Percentiles rank a stretch among this genome's conserved stretches.
Evolutionary conservation across 495 filamentous ascomycete genomes (phyloP).

Genomic region (Penicillium psychrofluorescens): DNA sequence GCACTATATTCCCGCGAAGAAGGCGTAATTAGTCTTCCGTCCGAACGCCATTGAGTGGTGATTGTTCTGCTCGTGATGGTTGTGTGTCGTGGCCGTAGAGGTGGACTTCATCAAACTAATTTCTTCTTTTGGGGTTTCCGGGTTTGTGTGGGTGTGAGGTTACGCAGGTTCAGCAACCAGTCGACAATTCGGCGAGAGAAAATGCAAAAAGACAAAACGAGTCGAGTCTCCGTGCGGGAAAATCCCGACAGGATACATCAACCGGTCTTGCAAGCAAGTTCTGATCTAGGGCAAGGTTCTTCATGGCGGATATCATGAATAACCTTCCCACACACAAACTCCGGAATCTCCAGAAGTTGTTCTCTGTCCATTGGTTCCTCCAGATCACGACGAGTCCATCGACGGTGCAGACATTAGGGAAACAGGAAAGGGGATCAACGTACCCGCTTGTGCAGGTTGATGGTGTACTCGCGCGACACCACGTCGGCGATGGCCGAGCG

Average conservation of each 20-base stretch:
- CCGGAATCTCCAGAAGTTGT: constrained; percentile 6
- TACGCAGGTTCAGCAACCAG: too few species aligned
- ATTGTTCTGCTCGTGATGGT: constrained; percentile 23
- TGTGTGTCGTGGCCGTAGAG: constrained; percentile 37
- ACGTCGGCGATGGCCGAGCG: constrained; percentile 97
- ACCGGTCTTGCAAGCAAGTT: too few species aligned
- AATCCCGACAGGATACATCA: too few species aligned
- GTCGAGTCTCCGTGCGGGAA: too few species aligned
- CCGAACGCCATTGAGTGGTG: constrained; percentile 48
- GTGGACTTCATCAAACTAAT: constrained; percentile 71
- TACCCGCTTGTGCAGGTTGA: constrained; percentile 99
- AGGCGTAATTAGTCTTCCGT: constrained; percentile 51
- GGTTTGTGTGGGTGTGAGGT: constrained; percentile 7
- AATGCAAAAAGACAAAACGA: not conserved
- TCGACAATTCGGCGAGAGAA: not conserved
- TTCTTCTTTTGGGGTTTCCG: constrained; percentile 30
- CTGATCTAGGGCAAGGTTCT: too few species aligned
- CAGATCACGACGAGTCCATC: constrained; percentile 15
- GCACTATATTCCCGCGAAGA: constrained; percentile 52
- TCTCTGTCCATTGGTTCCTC: constrained; percentile 26
- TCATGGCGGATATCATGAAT: too few species aligned
- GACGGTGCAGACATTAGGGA: constrained; percentile 13
- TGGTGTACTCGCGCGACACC: constrained; percentile 99
- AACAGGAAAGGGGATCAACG: constrained; percentile 36
- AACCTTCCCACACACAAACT: constrained; percentile 1